Evolutionary conservation across 768 basidiomycete species (phyloP).

Genomic region (Coprinopsis marcescibilis): DNA sequence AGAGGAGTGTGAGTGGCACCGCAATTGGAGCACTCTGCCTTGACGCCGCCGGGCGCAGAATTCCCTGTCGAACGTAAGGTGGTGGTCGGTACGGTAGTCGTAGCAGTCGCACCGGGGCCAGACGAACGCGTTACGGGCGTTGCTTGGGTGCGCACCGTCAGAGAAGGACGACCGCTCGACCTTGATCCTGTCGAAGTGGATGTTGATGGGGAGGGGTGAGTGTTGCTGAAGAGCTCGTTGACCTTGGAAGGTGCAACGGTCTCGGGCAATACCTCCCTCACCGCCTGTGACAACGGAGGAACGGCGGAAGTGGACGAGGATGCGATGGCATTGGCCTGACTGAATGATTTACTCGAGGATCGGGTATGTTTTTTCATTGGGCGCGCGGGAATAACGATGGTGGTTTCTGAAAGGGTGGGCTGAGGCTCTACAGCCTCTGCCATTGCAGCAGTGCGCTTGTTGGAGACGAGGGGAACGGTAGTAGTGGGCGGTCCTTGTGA

Average conservation of each 20-base stretch:
- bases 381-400: constrained; percentile 11
- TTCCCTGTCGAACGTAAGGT: constrained; percentile 31
- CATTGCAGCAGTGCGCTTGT: constrained; percentile 10
- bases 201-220: constrained; percentile 32
- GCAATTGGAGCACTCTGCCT: constrained; percentile 85
- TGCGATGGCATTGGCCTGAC: not conserved
- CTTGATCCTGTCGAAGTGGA: too few species aligned
- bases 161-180: constrained; percentile 45
- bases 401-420: constrained; percentile 25
- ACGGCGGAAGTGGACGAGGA: constrained; percentile 21
- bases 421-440: constrained; percentile 25
- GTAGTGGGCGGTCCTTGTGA: constrained; percentile 13
- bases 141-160: constrained; percentile 56
- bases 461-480: constrained; percentile 15
- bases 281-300: constrained; percentile 33
- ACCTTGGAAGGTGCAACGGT: constrained; percentile 57
- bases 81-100: constrained; percentile 46
- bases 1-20: constrained; percentile 86
- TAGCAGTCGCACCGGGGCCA: constrained; percentile 62
- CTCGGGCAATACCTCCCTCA: constrained; percentile 41
- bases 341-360: constrained; percentile 8
- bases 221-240: constrained; percentile 47
- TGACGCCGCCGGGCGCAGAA: constrained; percentile 51
- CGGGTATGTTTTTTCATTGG: constrained; percentile 12
- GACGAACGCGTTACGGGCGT: constrained; percentile 41